These are phyloP conservation scores for Hyphochytrium catenoides DNA, from an alignment of 352 stramenopile genomes.

Conservation along the genomic window DNA sequence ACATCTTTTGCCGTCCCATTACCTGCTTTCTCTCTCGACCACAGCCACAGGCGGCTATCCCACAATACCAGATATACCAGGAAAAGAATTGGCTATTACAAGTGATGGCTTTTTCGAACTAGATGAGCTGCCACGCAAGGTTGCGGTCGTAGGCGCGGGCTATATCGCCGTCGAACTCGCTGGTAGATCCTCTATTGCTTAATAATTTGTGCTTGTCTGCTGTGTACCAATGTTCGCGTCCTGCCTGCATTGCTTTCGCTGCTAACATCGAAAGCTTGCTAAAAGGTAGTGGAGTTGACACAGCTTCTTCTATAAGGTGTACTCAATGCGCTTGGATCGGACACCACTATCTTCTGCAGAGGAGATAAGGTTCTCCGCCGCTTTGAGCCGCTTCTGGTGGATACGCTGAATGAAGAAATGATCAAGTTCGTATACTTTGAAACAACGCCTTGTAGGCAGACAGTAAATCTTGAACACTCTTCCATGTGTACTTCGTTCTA, in stretches of 20 bases:
- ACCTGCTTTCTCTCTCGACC: no score
- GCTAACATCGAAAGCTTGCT: no score
- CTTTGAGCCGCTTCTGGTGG: conserved; percentile 67
- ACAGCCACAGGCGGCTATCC: conserved; percentile 77
- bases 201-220: neutral
- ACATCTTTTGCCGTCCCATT: no score
- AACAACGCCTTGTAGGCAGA: conserved; percentile 9
- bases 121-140: conserved; percentile 63
- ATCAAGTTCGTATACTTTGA: conserved; percentile 17
- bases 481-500: no score
- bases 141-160: conserved; percentile 85
- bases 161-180: conserved; percentile 97
- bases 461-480: conserved; percentile 4
- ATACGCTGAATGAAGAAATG: conserved; percentile 43
- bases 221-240: neutral
- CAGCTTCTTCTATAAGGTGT: no score
- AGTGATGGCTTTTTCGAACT: conserved; percentile 94
- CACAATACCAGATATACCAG: conserved; percentile 39
- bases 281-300: no score
- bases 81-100: conserved; percentile 77
- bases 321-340: conserved; percentile 72
- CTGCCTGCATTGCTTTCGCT: neutral
- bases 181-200: conserved; percentile 12
- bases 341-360: conserved; percentile 72
- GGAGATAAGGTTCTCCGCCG: conserved; percentile 50